Conservation (phyloP, 306 rosid genomes). For the Prinsepia uniflora region DNA sequence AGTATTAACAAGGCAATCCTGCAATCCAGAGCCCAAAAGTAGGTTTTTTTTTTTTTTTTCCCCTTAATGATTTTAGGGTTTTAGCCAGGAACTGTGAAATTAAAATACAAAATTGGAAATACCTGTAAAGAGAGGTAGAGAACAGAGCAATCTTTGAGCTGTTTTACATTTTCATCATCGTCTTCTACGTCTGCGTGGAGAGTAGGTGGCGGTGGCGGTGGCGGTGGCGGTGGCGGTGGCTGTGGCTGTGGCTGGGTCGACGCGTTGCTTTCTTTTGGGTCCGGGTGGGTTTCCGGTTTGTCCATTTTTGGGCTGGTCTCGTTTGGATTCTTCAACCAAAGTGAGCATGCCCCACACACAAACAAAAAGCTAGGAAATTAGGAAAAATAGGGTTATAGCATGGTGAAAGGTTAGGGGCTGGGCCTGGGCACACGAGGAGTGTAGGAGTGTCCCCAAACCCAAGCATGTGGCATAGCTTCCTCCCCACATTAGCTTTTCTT, state of each 20-base stretch:
- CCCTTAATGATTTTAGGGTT: conserved; percentile 21
- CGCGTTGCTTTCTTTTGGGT: conserved; percentile 2
- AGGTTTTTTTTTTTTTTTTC: not conserved
- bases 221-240: conserved; percentile 18
- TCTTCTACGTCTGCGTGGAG: conserved; percentile 61
- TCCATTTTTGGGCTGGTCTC: conserved; percentile 19
- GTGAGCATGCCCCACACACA: no score
- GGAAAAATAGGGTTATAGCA: no score
- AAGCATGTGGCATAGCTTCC: not conserved
- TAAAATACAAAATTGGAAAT: not conserved
- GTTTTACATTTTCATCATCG: conserved; percentile 72
- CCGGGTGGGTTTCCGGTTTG: not conserved
- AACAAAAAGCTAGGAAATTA: no score
- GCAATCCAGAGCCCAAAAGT: conserved; percentile 6
- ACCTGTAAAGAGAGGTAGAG: conserved; percentile 78
- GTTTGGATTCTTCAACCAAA: not conserved
- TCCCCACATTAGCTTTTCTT: not conserved
- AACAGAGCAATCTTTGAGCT: conserved; percentile 71
- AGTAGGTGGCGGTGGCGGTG: conserved; percentile 27
- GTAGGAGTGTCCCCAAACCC: not conserved
- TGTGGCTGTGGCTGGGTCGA: conserved; percentile 16
- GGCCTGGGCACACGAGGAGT: no score
- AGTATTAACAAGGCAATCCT: conserved; percentile 68
- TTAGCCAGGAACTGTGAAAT: conserved; percentile 29
- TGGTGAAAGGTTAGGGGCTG: no score